These are phyloP conservation scores for Eremothecium sinecaudum DNA, from an alignment of 1,139 yeast species.

Conservation along the genomic window DNA sequence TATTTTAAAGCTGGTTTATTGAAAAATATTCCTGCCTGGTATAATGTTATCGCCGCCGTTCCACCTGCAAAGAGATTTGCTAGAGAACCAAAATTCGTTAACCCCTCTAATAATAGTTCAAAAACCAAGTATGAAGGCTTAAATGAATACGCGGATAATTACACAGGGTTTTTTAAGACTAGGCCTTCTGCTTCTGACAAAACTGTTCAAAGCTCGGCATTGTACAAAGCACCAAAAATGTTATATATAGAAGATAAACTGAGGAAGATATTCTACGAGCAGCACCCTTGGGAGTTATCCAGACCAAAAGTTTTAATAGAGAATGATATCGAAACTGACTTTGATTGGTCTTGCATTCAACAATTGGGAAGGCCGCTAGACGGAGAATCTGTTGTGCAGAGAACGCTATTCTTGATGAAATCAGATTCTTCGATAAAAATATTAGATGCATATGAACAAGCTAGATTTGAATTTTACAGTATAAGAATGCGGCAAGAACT, in stretches of 20 bases:
- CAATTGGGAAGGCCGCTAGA: conserved; percentile 70
- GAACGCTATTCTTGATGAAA: conserved; percentile 64
- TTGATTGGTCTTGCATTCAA: conserved; percentile 71
- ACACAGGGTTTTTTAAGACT: conserved; percentile 40
- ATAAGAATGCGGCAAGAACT: conserved; percentile 79
- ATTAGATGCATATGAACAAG: conserved; percentile 68
- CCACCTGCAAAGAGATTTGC: conserved; percentile 64
- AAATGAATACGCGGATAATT: conserved; percentile 10
- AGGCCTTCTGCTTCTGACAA: conserved; percentile 32
- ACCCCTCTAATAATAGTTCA: conserved; percentile 28
- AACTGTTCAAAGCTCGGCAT: conserved; percentile 30
- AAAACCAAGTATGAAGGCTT: conserved; percentile 15
- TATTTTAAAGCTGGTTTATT: conserved; percentile 58
- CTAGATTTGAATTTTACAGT: conserved; percentile 80
- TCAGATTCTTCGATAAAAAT: conserved; percentile 35
- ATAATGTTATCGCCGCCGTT: conserved; percentile 63
- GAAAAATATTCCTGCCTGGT: conserved; percentile 74
- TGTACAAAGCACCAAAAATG: conserved; percentile 54
- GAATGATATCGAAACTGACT: conserved; percentile 45
- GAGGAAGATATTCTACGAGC: conserved; percentile 72
- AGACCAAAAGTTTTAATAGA: conserved; percentile 85
- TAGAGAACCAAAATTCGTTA: conserved; percentile 37
- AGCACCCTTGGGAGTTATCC: conserved; percentile 97
- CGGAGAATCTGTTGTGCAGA: conserved; percentile 91
- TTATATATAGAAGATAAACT: conserved; percentile 72